Conservation (phyloP, 192 early-diverging fungal species). For the Cladochytrium replicatum region DNA sequence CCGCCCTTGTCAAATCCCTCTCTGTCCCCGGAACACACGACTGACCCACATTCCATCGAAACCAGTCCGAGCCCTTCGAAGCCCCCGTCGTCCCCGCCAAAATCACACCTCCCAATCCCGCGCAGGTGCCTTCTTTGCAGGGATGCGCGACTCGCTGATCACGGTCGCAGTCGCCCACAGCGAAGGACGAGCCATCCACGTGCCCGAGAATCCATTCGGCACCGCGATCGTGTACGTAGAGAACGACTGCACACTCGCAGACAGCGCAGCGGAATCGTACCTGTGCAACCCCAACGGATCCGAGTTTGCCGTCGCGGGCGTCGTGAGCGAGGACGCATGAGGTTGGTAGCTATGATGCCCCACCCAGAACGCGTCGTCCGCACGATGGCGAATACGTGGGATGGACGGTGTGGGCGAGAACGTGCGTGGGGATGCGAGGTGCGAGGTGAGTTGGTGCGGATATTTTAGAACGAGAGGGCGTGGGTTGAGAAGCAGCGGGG, state of each 20-base stretch:
- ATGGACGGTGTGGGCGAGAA: slow-evolving; percentile 20
- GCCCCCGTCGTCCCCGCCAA: slow-evolving; percentile 73
- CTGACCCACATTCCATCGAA: slow-evolving; percentile 91
- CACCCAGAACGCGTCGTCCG: slow-evolving; percentile 93
- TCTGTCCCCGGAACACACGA: slow-evolving; percentile 75
- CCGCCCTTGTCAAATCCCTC: slow-evolving; percentile 70
- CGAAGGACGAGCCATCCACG: slow-evolving; percentile 91
- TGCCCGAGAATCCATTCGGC: too few species aligned
- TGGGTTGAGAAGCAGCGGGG: slow-evolving; percentile 80
- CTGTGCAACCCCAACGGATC: slow-evolving; percentile 97
- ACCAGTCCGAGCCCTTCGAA: slow-evolving; percentile 94
- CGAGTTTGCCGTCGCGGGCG: slow-evolving; percentile 74
- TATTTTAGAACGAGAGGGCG: slow-evolving; percentile 86
- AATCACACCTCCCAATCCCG: slow-evolving; percentile 28
- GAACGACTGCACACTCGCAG: slow-evolving; percentile 54
- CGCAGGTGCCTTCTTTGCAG: slow-evolving; percentile 75
- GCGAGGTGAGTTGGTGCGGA: slow-evolving; percentile 81
- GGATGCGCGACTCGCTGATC: slow-evolving; percentile 81
- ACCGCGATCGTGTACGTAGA: slow-evolving; percentile 74
- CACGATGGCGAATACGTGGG: slow-evolving; percentile 82
- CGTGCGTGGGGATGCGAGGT: slow-evolving; percentile 43
- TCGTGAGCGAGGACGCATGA: slow-evolving; percentile 74
- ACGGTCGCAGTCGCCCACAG: slow-evolving; percentile 98
- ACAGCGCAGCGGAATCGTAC: slow-evolving; percentile 70
- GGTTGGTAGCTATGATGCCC: slow-evolving; percentile 94